Conservation (phyloP, 73 alveolate genomes). For the Paramecium biaurelia region DNA sequence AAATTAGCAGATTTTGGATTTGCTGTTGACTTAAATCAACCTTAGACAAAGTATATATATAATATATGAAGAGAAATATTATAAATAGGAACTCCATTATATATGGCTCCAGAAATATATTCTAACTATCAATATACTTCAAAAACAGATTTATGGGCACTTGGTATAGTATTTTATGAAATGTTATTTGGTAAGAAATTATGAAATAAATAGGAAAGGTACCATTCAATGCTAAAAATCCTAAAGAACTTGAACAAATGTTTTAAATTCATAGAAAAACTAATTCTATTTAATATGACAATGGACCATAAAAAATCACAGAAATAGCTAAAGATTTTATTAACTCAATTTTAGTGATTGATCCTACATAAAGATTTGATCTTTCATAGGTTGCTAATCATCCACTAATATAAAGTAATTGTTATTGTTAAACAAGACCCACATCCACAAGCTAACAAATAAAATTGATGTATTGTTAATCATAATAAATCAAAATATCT, state of each 20-base stretch:
- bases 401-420: not conserved
- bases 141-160: slow-evolving; percentile 59
- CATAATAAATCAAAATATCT: not conserved
- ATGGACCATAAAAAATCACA: not conserved
- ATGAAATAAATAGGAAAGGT: slow-evolving; percentile 1
- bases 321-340: not conserved
- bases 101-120: slow-evolving; percentile 60
- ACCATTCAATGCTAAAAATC: slow-evolving; percentile 32
- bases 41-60: not conserved
- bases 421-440: not conserved
- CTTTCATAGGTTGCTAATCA: slow-evolving; percentile 28
- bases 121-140: slow-evolving; percentile 17
- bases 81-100: slow-evolving; percentile 59
- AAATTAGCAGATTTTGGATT: slow-evolving; percentile 71
- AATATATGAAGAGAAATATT: not conserved
- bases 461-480: not conserved
- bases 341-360: not conserved
- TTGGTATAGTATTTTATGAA: slow-evolving; percentile 51
- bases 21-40: slow-evolving; percentile 7
- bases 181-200: not conserved
- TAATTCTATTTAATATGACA: not conserved
- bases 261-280: not conserved
- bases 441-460: slow-evolving; percentile 2
- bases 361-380: slow-evolving; percentile 9
- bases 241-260: slow-evolving; percentile 18